phyloP scores from a whole-genome alignment of 495 filamentous ascomycete genomes.

The Pyronema domesticum region DNA sequence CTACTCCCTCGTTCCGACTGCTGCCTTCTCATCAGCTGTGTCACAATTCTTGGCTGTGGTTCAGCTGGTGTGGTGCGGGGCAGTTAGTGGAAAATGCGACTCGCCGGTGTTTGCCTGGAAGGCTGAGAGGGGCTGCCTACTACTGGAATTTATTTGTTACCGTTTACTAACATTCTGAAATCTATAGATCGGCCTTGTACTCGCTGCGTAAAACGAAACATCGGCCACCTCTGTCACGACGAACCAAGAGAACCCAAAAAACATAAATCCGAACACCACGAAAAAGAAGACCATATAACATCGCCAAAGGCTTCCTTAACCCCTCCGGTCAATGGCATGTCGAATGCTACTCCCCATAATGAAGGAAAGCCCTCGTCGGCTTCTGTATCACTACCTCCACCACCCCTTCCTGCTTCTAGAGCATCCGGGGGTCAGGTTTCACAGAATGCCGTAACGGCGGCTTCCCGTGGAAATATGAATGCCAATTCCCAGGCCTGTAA shows the following conservation, averaged over 20 bases:
- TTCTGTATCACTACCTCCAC: conserved; percentile 20
- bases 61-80: no score
- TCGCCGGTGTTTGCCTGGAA: not conserved
- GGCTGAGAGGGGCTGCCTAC: not conserved
- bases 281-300: conserved; percentile 41
- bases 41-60: no score
- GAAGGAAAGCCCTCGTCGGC: conserved; percentile 15
- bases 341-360: conserved; percentile 24
- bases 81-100: not conserved
- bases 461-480: conserved; percentile 24
- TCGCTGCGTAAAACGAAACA: conserved; percentile 96
- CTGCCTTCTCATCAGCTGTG: conserved; percentile 8
- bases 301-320: conserved; percentile 30
- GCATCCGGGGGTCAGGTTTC: conserved; percentile 23
- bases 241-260: conserved; percentile 79
- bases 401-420: conserved; percentile 23
- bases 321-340: conserved; percentile 22
- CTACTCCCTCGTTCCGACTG: conserved; percentile 19
- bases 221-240: conserved; percentile 96
- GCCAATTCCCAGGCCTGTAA: conserved; percentile 58
- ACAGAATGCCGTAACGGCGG: conserved; percentile 28
- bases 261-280: conserved; percentile 45
- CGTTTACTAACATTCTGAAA: conserved; percentile 8
- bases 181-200: conserved; percentile 83
- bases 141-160: no score